Percentiles rank a stretch among this genome's conserved stretches.
phyloP scores from a whole-genome alignment of 257 asterid species.

The Solanum gracilifrons region DNA sequence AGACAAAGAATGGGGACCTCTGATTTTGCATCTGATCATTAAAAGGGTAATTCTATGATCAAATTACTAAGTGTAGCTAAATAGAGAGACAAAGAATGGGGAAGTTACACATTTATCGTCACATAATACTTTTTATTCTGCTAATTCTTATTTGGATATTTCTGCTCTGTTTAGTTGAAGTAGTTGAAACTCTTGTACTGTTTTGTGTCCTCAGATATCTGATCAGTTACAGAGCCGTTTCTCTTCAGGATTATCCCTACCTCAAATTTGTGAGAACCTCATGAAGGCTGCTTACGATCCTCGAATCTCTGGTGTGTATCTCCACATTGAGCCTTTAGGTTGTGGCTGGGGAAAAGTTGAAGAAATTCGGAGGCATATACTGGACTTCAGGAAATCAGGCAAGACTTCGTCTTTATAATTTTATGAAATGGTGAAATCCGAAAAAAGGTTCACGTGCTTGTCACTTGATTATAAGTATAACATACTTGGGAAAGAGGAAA shows the following conservation, averaged over 20 bases:
- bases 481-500: neutral
- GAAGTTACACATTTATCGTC: neutral
- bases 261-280: slow-evolving; percentile 89
- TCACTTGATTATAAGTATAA: neutral
- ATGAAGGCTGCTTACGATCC: slow-evolving; percentile 96
- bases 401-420: neutral
- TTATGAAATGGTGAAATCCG: neutral
- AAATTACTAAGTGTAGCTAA: neutral
- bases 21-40: neutral
- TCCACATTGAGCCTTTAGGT: slow-evolving; percentile 74
- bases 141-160: neutral
- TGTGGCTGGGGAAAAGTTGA: slow-evolving; percentile 99
- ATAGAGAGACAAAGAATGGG: neutral
- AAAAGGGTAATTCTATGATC: neutral
- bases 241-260: slow-evolving; percentile 84
- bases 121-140: neutral
- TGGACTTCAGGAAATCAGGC: slow-evolving; percentile 94
- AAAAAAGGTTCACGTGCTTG: neutral
- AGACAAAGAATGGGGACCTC: neutral
- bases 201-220: slow-evolving; percentile 54
- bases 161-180: neutral
- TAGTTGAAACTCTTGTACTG: neutral
- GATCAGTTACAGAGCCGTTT: slow-evolving; percentile 97
- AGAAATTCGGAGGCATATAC: slow-evolving; percentile 85
- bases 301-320: slow-evolving; percentile 83